Evolutionary conservation across 106 monocot species (phyloP).

Genomic region (Agapanthus africanus): DNA sequence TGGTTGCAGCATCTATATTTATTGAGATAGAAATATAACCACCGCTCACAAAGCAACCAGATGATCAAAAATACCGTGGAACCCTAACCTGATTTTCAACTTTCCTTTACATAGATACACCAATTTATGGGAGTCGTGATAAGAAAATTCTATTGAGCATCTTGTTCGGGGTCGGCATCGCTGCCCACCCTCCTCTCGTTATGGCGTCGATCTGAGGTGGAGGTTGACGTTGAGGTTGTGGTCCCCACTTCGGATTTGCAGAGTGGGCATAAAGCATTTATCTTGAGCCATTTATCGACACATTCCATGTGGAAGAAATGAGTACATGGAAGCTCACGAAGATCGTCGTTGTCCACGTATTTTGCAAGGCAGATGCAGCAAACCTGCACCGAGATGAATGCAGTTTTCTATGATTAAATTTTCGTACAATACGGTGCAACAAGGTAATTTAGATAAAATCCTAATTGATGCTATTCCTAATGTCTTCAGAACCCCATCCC

Average conservation of each 20-base stretch:
- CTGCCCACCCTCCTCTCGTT: constrained; percentile 7
- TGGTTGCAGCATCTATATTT: neutral
- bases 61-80: neutral
- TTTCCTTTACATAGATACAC: constrained; percentile 8
- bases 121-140: too few relatives aligned
- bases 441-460: too few relatives aligned
- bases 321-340: constrained; percentile 22
- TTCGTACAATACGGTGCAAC: too few relatives aligned
- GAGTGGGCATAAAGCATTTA: constrained; percentile 20
- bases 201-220: constrained; percentile 9
- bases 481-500: too few relatives aligned
- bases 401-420: too few relatives aligned
- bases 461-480: too few relatives aligned
- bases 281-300: constrained; percentile 30
- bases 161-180: neutral
- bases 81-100: neutral
- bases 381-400: constrained; percentile 4
- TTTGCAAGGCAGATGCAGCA: constrained; percentile 32
- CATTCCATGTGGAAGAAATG: constrained; percentile 32
- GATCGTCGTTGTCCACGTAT: constrained; percentile 15
- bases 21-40: neutral
- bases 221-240: neutral
- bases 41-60: neutral
- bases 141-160: neutral
- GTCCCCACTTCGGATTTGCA: constrained; percentile 23